phyloP scores from a whole-genome alignment of 73 alveolate species.

The Breviolum minutum region DNA sequence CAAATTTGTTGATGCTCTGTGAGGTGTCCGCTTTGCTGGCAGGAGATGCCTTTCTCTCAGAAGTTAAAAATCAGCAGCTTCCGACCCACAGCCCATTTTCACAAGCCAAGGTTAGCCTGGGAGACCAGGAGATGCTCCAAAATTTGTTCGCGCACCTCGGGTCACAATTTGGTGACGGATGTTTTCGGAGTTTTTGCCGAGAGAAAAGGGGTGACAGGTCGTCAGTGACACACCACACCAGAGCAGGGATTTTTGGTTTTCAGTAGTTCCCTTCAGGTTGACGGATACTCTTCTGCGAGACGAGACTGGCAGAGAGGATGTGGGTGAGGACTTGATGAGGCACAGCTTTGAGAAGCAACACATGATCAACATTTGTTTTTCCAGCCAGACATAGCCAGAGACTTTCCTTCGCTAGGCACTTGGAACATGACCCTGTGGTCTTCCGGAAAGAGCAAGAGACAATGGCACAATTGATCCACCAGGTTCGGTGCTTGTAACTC shows the following conservation, averaged over 20 bases:
- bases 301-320: constrained; percentile 72
- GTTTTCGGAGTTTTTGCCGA: background rate
- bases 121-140: constrained; percentile 29
- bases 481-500: background rate
- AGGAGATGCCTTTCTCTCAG: constrained; percentile 40
- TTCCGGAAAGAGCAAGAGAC: constrained; percentile 80
- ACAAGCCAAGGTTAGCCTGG: constrained; percentile 26
- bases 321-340: constrained; percentile 2
- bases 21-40: constrained; percentile 73
- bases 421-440: constrained; percentile 79
- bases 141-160: background rate
- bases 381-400: background rate
- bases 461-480: constrained; percentile 85
- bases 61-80: background rate
- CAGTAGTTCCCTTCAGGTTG: constrained; percentile 43
- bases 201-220: background rate
- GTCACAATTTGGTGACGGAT: background rate
- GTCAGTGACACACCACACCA: background rate
- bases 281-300: constrained; percentile 45
- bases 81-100: background rate
- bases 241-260: no score
- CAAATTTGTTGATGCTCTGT: background rate
- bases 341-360: no score
- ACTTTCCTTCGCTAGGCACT: constrained; percentile 36
- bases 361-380: no score